Base-by-base conservation (phyloP, 2,329 filamentous ascomycete species). In the Sphaerulina populicola region DNA sequence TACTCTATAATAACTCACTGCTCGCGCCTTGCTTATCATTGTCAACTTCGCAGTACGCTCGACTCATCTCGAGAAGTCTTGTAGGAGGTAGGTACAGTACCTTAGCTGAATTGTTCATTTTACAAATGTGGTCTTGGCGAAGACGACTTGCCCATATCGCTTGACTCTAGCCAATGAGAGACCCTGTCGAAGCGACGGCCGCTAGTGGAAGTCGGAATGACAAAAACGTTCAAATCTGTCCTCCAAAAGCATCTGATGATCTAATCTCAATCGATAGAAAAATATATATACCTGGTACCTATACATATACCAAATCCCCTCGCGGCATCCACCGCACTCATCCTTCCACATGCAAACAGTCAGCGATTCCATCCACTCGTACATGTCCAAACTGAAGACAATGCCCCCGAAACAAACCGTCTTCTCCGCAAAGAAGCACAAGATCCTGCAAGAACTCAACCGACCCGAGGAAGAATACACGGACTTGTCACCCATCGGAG, bases 401-500 rank as follows among this genome's bases (percentile, higher is more conserved):
- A 45, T 44, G 48, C 48, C 48, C 18, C 31, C 23, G 23, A 27
- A 45, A 40, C 42, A 40, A 15, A 21, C 21, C 43, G 14, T 44
- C 11, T 58, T 58, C 47, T 36, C 35, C 1, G 57, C 61, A 41
- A 85, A 81, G 65, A 97, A 96, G 69, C 66, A 70, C 46, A 81
- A 77, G 53, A 94, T 95, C 57, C 72, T 96, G 11, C 70, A 76
- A 38, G 79, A 83, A 58, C 81, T 96, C 2, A 73, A 80, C 7
- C 74, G 81, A 3, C 85, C 88, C 1, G 78, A 80, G 39, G 76
- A 74, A 3, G 77, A 85, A 53, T 94, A 95, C 69, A 79, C 80
- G 37, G 91, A 96, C 69, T 77, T 85, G 6, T 94, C 88, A 1
- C 90, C 91, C 2, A 96, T 96, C 72, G 91, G 90, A 12, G 85